Evolutionary conservation across 2,329 filamentous ascomycete genomes (phyloP), one percentile per base, ranked within the genome.

Genomic region (Neopestalotiopsis clavispora): DNA sequence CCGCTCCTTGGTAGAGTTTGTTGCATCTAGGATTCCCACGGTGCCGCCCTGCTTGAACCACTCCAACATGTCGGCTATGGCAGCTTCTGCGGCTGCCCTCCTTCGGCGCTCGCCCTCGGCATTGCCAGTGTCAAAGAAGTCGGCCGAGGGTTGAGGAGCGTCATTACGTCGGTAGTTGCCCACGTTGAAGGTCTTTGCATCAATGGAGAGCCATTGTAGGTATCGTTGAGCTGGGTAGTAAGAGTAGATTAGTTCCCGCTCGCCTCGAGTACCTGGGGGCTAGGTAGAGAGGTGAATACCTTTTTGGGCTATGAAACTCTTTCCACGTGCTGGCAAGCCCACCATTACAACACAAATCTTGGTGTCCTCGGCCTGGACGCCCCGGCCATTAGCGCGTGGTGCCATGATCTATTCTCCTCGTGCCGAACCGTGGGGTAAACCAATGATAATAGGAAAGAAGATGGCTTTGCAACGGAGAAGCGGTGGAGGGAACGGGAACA

Each of bases 281-380:
- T 17, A 34, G 13, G 32, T 28, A 32, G 30, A 34, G 32, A 17
- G 79, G 34, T 38, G 34, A 84, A 77, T 85, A 96, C 95, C 94
- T 89, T 98, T 98, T 78, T 97, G 94, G 74, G 96, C 95, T 79
- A 99, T 98, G 81, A 97, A 90, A 84, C 94, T 97, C 88, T 99
- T 99, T 78, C 96, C 96, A 75, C 96, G 88, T 71, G 96, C 96
- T 67, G 96, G 96, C 79, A 99, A 87, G 74, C 96, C 96, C 70
- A 99, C 96, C 96, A 99, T 98, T 76, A 99, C 94, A 72, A 99
- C 95, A 81, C 95, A 98, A 84, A 99, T 97, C 81, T 93, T 94
- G 70, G 94, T 95, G 82, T 98, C 94, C 85, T 98, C 95, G 76
- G 93, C 93, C 93, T 97, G 92, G 73, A 95, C 88, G 77, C 91